phyloP scores from a whole-genome alignment of 2,329 filamentous ascomycete genomes.

The Xylariaceae sp. region DNA sequence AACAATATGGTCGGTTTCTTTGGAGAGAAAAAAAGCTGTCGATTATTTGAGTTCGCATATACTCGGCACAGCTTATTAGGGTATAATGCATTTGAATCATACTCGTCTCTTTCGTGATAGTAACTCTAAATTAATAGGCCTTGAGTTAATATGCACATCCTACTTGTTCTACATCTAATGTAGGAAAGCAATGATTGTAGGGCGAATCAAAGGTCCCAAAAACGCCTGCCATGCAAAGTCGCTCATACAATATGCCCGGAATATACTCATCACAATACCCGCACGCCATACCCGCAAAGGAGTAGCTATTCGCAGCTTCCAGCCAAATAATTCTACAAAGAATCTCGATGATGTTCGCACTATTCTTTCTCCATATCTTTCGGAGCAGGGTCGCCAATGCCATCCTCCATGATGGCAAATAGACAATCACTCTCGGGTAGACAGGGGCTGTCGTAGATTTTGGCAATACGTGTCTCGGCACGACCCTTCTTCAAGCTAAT shows the following conservation, averaged over 20 bases:
- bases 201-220: conserved; percentile 17
- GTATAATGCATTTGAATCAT: background rate
- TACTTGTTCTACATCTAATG: background rate
- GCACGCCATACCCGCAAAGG: background rate
- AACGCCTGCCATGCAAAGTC: conserved; percentile 30
- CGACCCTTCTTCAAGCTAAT: conserved; percentile 95
- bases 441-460: conserved; percentile 98
- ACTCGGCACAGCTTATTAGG: no score
- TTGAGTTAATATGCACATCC: background rate
- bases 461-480: conserved; percentile 94
- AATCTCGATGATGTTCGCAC: background rate
- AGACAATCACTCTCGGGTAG: conserved; percentile 94
- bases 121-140: background rate
- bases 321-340: background rate
- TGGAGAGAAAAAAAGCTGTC: no score
- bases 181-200: conserved; percentile 14
- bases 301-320: background rate
- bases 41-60: no score
- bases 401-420: conserved; percentile 96
- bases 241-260: conserved; percentile 17
- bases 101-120: background rate
- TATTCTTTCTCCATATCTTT: conserved; percentile 88
- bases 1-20: no score
- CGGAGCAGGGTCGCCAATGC: conserved; percentile 92
- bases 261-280: conserved; percentile 16